Conservation (phyloP, 495 filamentous ascomycete genomes). For the Penicillium egyptiacum region DNA sequence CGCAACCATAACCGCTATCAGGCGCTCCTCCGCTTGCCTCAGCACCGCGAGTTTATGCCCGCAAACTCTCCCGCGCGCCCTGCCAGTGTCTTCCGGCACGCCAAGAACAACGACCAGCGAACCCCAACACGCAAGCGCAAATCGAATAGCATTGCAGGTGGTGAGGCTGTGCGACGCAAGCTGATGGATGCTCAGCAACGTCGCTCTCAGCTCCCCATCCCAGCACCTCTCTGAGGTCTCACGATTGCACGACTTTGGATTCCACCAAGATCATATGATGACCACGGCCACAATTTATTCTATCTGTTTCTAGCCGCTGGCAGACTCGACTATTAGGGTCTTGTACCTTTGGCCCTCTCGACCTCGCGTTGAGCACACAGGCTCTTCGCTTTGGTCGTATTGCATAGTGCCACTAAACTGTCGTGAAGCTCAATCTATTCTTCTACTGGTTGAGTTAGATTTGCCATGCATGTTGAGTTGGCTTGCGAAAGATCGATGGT, state of each 20-base stretch:
- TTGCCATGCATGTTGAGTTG: conserved; percentile 5
- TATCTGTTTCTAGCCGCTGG: conserved; percentile 26
- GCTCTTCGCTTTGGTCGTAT: conserved; percentile 7
- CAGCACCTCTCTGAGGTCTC: conserved; percentile 3
- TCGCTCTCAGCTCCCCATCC: conserved; percentile 7
- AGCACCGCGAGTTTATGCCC: conserved; percentile 52
- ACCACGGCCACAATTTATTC: conserved; percentile 26
- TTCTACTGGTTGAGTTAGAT: not conserved
- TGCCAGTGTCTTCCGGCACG: conserved; percentile 50
- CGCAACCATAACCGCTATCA: conserved; percentile 74
- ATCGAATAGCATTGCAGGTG: conserved; percentile 37
- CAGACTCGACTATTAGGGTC: conserved; percentile 24
- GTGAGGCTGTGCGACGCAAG: conserved; percentile 50
- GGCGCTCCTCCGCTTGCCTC: conserved; percentile 62
- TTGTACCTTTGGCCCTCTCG: not conserved
- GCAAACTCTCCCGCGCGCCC: conserved; percentile 47
- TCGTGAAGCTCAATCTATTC: not conserved
- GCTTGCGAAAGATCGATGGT: conserved; percentile 18
- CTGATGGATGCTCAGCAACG: conserved; percentile 44
- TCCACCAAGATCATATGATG: conserved; percentile 27
- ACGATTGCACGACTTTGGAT: conserved; percentile 32
- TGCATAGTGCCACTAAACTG: not conserved
- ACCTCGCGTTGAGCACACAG: not conserved
- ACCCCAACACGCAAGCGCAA: conserved; percentile 48
- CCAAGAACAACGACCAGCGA: conserved; percentile 44